Evolutionary conservation across 306 rosid genomes (phyloP), one percentile per base, ranked within the genome.

Genomic region (Castanopsis chinensis): DNA sequence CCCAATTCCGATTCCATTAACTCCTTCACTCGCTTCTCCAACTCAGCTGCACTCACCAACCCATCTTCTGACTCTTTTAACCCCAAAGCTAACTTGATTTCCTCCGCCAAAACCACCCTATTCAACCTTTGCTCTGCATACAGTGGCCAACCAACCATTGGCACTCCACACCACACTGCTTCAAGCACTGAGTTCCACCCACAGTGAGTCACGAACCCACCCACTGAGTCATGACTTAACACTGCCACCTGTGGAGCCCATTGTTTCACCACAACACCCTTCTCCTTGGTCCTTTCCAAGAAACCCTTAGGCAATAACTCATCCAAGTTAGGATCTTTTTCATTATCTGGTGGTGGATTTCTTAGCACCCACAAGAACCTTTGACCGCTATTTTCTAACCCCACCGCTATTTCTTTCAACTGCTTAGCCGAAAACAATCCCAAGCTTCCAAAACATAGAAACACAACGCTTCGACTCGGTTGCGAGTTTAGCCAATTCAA

Each of bases 181-280:
- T 83, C 86, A 72, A 83, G 4, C 82, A 80, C 82, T 12, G 87
- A 82, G 79, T 78, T 82, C 87, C 87, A 80, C 23, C 87, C 87
- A 17, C 85, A 85, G 15, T 85, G 88, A 49, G 83, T 81, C 83
- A 85, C 83, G 21, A 81, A 81, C 41, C 75, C 85, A 13, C 85
- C 83, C 54, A 81, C 83, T 5, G 88, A 80, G 41, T 41, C 35
- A 27, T 67, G 72, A 0, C 51, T 80, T 60, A 54, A 51, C 25
- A 78, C 72, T 67, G 78, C 85, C 75, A 81, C 52, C 72, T 67
- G 72, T 1, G 72, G 72, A 17, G 72, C 72, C 72, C 72, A 67
- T 67, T 19, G 17, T 21, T 35, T 67, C 52, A 67, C 27, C 51
- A 67, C 72, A n/a, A 67, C 19, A 9, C 72, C 72, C 27, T 49